phyloP scores from a whole-genome alignment of 345 rosid genomes.

The Reutealis trisperma region DNA sequence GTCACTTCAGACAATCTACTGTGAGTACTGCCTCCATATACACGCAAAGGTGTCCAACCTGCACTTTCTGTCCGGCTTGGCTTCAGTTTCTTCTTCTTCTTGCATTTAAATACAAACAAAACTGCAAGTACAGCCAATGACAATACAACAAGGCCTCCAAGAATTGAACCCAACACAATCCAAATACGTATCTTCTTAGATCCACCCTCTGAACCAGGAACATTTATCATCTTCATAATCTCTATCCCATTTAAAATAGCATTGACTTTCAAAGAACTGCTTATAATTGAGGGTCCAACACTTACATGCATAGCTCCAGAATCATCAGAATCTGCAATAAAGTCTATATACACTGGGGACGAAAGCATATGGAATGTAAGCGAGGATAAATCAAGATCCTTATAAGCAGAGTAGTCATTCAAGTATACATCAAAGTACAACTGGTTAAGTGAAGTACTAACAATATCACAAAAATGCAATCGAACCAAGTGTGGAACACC shows the following conservation, averaged over 20 bases:
- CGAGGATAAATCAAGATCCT: slow-evolving; percentile 75
- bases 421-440: slow-evolving; percentile 78
- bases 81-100: slow-evolving; percentile 42
- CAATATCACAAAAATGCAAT: slow-evolving; percentile 91
- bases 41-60: slow-evolving; percentile 81
- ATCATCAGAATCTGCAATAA: slow-evolving; percentile 62
- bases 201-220: slow-evolving; percentile 24
- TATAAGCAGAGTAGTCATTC: slow-evolving; percentile 57
- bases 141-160: slow-evolving; percentile 59
- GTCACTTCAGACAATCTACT: slow-evolving; percentile 79
- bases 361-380: slow-evolving; percentile 62
- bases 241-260: slow-evolving; percentile 89
- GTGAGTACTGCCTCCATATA: slow-evolving; percentile 63
- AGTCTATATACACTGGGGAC: slow-evolving; percentile 74
- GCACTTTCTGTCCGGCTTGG: slow-evolving; percentile 58
- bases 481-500: slow-evolving; percentile 66
- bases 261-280: slow-evolving; percentile 52
- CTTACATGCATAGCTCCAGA: slow-evolving; percentile 55
- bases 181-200: slow-evolving; percentile 46
- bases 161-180: slow-evolving; percentile 54
- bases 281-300: slow-evolving; percentile 86
- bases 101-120: slow-evolving; percentile 44
- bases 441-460: slow-evolving; percentile 72
- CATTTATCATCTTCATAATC: slow-evolving; percentile 69
- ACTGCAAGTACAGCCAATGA: slow-evolving; percentile 34